phyloP scores from a whole-genome alignment of 202 grass and related monocot species.

The Dendrocalamus latiflorus region DNA sequence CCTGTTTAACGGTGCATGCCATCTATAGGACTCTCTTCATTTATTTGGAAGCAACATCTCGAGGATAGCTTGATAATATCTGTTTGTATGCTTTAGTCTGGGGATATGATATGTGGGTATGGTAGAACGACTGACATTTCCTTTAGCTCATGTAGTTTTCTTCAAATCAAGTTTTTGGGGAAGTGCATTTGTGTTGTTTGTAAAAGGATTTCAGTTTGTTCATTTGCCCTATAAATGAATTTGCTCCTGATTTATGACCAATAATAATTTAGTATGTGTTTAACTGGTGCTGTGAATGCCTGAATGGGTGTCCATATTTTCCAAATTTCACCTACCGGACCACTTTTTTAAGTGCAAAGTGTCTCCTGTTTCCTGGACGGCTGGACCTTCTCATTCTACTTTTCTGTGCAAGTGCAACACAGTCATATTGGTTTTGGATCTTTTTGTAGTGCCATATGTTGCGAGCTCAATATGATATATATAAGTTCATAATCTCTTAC shows the following conservation, averaged over 20 bases:
- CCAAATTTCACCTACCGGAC: background rate
- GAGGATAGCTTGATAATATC: no score
- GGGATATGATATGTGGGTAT: no score
- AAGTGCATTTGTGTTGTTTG: no score
- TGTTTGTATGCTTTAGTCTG: no score
- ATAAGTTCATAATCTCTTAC: background rate
- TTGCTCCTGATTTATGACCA: background rate
- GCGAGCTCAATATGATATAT: background rate
- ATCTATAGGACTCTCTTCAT: background rate
- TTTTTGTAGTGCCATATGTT: constrained; percentile 12
- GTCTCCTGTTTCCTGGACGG: background rate
- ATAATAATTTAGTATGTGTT: background rate
- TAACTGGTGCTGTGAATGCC: background rate
- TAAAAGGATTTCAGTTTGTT: background rate
- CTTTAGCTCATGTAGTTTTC: no score
- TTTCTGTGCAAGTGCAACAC: background rate
- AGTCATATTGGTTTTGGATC: background rate
- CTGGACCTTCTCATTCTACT: background rate
- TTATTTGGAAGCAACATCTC: background rate
- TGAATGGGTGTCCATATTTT: constrained; percentile 1
- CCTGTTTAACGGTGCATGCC: background rate
- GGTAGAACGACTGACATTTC: no score
- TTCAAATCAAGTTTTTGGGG: no score
- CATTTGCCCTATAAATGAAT: background rate
- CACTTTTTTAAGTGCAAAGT: background rate